Conservation (phyloP, 768 basidiomycete genomes). For the Gloeopeniophorella convolvens region DNA sequence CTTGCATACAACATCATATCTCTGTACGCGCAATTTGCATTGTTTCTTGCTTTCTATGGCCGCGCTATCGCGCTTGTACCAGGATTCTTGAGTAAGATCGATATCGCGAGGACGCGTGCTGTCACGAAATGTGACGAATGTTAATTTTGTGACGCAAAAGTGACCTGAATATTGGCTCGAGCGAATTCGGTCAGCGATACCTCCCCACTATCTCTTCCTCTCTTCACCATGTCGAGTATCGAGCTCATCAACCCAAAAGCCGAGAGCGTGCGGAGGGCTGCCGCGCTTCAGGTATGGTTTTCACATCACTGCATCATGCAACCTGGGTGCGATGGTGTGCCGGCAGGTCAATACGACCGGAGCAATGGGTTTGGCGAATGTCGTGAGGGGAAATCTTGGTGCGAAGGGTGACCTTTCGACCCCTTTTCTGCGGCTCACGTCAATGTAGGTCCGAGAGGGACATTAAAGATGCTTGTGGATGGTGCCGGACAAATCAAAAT, state of each 20-base stretch:
- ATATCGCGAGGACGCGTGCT: neutral
- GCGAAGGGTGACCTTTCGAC: slow-evolving; percentile 23
- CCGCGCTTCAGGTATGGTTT: slow-evolving; percentile 77
- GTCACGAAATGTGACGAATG: slow-evolving; percentile 9
- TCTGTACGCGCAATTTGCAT: no score
- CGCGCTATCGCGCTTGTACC: no score
- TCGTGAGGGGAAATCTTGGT: slow-evolving; percentile 98
- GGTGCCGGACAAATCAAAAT: slow-evolving; percentile 98
- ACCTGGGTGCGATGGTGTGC: slow-evolving; percentile 19
- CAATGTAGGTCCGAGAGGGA: slow-evolving; percentile 82
- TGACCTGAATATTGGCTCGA: neutral
- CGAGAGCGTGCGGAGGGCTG: slow-evolving; percentile 84
- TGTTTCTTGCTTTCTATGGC: no score
- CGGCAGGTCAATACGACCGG: slow-evolving; percentile 83
- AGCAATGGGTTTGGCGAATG: slow-evolving; percentile 94
- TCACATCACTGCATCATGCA: slow-evolving; percentile 17
- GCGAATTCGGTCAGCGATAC: neutral
- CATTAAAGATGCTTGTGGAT: slow-evolving; percentile 99
- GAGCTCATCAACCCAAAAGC: slow-evolving; percentile 97
- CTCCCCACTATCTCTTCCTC: neutral
- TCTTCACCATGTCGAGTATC: slow-evolving; percentile 49
- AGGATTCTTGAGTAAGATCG: no score
- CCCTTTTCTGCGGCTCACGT: slow-evolving; percentile 1
- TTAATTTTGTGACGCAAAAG: neutral
- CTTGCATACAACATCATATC: neutral